Evolutionary conservation across 257 asterid genomes (phyloP), one percentile per base, ranked within the genome.

Genomic region (Haberlea rhodopensis): DNA sequence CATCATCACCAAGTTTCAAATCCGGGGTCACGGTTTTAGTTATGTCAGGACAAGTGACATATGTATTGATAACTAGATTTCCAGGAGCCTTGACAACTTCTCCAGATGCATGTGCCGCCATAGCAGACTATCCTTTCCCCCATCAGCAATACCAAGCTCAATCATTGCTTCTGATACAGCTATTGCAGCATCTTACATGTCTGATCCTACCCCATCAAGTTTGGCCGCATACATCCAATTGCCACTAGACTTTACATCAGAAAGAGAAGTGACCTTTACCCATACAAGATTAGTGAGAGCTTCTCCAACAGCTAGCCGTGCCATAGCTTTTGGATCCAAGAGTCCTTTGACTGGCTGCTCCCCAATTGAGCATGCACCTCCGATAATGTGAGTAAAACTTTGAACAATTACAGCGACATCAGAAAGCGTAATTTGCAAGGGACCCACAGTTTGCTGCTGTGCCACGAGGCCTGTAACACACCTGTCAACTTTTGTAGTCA

Each of bases 151-250:
- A 28, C 95, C 99, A 60, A 92, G 97, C 71, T 87, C 88, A 37
- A 92, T 84, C 99, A 92, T 92, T 62, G 97, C 96, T 71, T 89
- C 97, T 18, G 88, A 78, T 71, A 92, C 91, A 70, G 96, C 94
- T 69, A 78, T 63, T 68, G 92, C 96, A 40, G 95, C 97, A 71
- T 92, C 99, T 54, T 87, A 89, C 99, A 92, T 92, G 60, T 84
- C 88, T 2, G 96, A 96, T 52, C 97, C 99, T 77, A 89, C 97
- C 23, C 96, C 99, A 48, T 89, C 97, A 26, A 92, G 72, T 75
- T 89, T 92, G n/a, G 97, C 97, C 26, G 99, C 99, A 70, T 92
- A 92, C 99, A 89, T 89, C 97, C 97, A 92, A 70, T 92, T 92
- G 37, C 96, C 99, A 72, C 99, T 92, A 4, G 94, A 95, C 76